These are phyloP conservation scores for Lactifluus pinguis DNA, from an alignment of 768 basidiomycete species.

Conservation along the genomic window DNA sequence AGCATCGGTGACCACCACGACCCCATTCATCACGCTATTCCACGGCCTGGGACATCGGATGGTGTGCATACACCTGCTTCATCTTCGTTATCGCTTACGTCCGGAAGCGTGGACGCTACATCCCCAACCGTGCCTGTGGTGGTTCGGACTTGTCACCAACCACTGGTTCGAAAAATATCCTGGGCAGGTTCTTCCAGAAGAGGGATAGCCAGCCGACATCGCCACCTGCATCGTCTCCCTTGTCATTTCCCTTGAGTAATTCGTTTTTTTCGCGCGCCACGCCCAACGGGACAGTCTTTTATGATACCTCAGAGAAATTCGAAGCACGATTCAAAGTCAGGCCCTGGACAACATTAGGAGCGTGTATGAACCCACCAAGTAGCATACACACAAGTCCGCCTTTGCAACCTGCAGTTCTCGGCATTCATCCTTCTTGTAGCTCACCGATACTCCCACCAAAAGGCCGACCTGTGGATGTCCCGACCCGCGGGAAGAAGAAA, in stretches of 20 bases:
- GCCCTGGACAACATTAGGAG: conserved; percentile 10
- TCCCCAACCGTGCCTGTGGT: conserved; percentile 21
- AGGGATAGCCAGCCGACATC: conserved; percentile 28
- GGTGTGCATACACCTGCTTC: conserved; percentile 15
- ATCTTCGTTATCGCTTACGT: conserved; percentile 16
- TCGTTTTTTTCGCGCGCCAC: background rate
- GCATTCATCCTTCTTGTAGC: conserved; percentile 57
- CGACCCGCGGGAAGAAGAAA: conserved; percentile 42
- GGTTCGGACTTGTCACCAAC: conserved; percentile 21
- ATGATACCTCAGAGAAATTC: conserved; percentile 1
- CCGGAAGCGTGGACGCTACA: conserved; percentile 3
- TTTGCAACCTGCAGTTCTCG: conserved; percentile 45
- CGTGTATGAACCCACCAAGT: background rate
- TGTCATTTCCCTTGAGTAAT: background rate
- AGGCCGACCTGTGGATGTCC: conserved; percentile 51
- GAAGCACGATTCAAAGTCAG: conserved; percentile 19
- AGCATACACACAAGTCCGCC: background rate
- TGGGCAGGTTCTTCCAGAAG: conserved; percentile 65
- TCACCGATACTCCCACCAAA: conserved; percentile 35
- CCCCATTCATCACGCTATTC: background rate
- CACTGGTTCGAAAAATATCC: conserved; percentile 47
- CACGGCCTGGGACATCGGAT: conserved; percentile 3
- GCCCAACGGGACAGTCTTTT: conserved; percentile 6
- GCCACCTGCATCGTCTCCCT: background rate
- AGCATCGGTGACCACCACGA: conserved; percentile 23